Evolutionary conservation across 495 filamentous ascomycete genomes (phyloP), one percentile per base, ranked within the genome.

Genomic region (Tuber aestivum): DNA sequence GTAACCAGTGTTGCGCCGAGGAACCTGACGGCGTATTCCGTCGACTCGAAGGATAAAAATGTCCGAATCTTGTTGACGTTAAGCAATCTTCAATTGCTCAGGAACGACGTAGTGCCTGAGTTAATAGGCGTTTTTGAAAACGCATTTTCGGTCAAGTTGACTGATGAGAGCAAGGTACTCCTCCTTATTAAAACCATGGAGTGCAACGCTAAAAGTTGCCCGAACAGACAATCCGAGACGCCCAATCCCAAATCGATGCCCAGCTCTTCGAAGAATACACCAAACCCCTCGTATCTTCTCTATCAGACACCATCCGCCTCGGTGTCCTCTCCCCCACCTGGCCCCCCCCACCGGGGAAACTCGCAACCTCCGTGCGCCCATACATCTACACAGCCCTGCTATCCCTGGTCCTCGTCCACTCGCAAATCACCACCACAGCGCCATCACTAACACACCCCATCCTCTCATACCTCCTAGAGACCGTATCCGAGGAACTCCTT

Each of bases 61-160:
- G 91, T 95, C 48, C 93, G 94, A 76, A 93, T 97, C 86, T 91
- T 99, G 50, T 86, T 98, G 18, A 99, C 96, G 18, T 89, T 99
- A 32, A 92, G 90, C 74, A 98, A 98, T 84, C 89, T 99, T 70
- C 90, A 93, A 82, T 86, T 89, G 44, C 88, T 99, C 18, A 90
- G 92, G 73, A 85, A 89, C 37, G 90, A 94, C 71, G 86, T 92
- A 41, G 91, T 97, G 3, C 94, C 94, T 1, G 90, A 91, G 72
- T 87, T 99, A 65, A 91, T 95, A 80, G 86, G 90, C 61, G 91
- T 93, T 77, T 98, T 97, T 82, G 95, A 98, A 83, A 91, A 90
- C 37, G 87, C 90, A 72, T 98, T 99, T 85, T 93, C 92, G 1
- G 91, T 96, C 76, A 94, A 93, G 76, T 88, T 98, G 72, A 94